phyloP scores from a whole-genome alignment of 495 filamentous ascomycete species.

The Thozetella sp. region DNA sequence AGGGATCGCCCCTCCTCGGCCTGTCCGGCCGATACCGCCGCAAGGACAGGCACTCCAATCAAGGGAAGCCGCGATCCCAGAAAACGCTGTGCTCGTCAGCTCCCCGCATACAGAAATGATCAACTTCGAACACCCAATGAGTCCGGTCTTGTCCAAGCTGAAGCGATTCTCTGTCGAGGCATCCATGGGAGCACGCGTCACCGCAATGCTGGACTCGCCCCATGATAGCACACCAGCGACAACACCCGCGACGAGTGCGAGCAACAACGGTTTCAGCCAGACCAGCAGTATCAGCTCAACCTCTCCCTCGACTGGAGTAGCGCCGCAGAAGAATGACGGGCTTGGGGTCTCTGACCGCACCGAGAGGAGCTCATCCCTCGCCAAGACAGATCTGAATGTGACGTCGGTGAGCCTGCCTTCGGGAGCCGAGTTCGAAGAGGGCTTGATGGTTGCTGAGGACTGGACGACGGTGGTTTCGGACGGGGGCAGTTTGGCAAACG shows the following conservation, averaged over 20 bases:
- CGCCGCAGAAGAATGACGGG: background rate
- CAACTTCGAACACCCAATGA: background rate
- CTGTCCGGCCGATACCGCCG: background rate
- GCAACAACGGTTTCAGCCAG: background rate
- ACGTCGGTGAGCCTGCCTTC: background rate
- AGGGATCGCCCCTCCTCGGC: background rate
- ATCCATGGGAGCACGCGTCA: background rate
- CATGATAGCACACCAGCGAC: background rate
- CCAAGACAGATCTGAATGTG: background rate
- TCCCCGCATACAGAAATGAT: background rate
- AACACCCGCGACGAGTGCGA: background rate
- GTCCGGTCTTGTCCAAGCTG: background rate
- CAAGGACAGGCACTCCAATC: background rate
- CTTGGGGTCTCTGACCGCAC: background rate
- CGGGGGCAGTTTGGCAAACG: background rate
- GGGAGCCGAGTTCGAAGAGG: constrained; percentile 4
- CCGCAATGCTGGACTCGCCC: background rate
- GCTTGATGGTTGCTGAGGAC: constrained; percentile 16
- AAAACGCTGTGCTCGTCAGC: background rate
- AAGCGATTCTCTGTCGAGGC: background rate
- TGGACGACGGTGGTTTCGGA: background rate
- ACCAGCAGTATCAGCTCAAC: background rate
- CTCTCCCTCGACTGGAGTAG: background rate
- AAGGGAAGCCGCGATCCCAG: background rate
- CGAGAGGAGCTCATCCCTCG: background rate